A percentile compares a stretch with the other conserved stretches of the same genome.
phyloP scores from a whole-genome alignment of 2,329 filamentous ascomycete genomes.

The Clarireedia homoeocarpa region DNA sequence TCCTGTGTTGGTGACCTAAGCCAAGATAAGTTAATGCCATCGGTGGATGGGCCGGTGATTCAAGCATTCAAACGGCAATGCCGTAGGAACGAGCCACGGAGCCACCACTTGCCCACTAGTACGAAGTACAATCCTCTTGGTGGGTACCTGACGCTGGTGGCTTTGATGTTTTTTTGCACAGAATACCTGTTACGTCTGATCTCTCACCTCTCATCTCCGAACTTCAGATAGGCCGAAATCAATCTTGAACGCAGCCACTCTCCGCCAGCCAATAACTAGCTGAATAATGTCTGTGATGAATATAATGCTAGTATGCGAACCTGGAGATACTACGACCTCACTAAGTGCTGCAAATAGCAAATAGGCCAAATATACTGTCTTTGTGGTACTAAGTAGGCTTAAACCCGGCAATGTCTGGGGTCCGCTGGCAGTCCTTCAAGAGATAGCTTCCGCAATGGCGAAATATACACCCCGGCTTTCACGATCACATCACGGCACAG shows the following conservation, averaged over 20 bases:
- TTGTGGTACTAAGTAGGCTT: background rate
- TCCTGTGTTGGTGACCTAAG: background rate
- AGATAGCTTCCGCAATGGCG: constrained; percentile 10
- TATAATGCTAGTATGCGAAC: background rate
- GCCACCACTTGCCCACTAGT: constrained; percentile 11
- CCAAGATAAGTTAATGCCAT: constrained; percentile 1
- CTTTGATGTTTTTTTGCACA: constrained; percentile 11
- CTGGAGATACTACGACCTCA: background rate
- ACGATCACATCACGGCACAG: constrained; percentile 5
- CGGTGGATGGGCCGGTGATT: background rate
- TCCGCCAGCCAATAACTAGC: background rate
- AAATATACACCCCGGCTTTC: constrained; percentile 6
- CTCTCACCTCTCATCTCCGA: constrained; percentile 27
- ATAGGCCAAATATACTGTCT: background rate
- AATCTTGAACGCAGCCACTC: background rate
- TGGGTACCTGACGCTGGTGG: constrained; percentile 21
- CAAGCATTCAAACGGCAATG: constrained; percentile 4
- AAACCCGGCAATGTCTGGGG: background rate
- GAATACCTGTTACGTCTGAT: background rate
- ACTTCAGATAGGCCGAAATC: constrained; percentile 13
- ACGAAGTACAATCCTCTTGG: constrained; percentile 6
- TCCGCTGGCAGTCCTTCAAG: constrained; percentile 2
- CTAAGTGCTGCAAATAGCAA: background rate
- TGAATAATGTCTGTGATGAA: background rate
- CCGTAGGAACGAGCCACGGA: background rate